Percentiles rank a stretch among this genome's conserved stretches.
Evolutionary conservation across 495 filamentous ascomycete genomes (phyloP).

Genomic region (Sordaria brevicollis): DNA sequence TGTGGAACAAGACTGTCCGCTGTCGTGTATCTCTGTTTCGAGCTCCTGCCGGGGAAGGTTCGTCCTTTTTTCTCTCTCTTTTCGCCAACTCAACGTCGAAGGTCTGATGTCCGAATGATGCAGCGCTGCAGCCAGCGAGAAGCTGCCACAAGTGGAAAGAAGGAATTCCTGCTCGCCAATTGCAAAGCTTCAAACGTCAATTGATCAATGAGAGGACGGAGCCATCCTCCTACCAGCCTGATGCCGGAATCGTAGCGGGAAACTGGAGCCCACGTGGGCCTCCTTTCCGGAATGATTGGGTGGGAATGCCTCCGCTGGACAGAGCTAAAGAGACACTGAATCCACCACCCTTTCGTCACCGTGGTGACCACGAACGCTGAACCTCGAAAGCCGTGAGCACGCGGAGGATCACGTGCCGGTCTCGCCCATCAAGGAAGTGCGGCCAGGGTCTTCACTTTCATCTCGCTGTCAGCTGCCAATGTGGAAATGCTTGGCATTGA

Average conservation of each 20-base stretch:
- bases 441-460: no score
- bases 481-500: neutral
- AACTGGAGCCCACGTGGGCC: neutral
- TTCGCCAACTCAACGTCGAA: neutral
- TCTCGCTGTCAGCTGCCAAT: neutral
- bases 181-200: conserved; percentile 9
- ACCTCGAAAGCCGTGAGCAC: neutral
- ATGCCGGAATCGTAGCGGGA: neutral
- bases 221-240: neutral
- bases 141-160: conserved; percentile 1
- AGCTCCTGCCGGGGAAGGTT: neutral
- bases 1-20: neutral
- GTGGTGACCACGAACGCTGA: neutral
- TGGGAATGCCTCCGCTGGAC: neutral
- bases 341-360: neutral
- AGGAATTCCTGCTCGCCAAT: neutral
- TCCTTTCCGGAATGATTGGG: neutral
- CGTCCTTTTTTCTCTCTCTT: neutral
- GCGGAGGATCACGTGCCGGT: neutral
- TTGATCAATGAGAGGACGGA: conserved; percentile 22
- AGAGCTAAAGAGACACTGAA: neutral
- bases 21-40: neutral
- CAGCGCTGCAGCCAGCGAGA: conserved; percentile 8
- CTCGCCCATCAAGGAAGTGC: neutral
- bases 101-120: neutral